A percentile compares a stretch with the other conserved stretches of the same genome.
Conservation (phyloP, 108 stramenopile species). For the Discostella stelligeroides region DNA sequence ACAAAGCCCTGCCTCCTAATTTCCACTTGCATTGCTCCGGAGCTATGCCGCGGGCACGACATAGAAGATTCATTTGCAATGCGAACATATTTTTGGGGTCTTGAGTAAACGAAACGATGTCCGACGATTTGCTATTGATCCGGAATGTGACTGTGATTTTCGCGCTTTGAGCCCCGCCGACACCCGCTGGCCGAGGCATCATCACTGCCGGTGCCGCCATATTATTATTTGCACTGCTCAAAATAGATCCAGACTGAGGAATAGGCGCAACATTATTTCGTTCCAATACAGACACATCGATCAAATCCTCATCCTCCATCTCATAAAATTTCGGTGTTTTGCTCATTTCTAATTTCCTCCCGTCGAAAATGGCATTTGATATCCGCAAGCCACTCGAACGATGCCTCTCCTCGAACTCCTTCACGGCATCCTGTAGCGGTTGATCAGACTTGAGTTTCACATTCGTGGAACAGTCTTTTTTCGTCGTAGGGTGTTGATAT, state of each 20-base stretch:
- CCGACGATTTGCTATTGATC: constrained; percentile 37
- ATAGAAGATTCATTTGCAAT: constrained; percentile 22
- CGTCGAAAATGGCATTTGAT: constrained; percentile 52
- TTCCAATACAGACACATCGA: constrained; percentile 50
- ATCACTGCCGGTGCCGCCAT: not conserved
- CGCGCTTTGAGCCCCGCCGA: constrained; percentile 2
- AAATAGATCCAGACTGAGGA: not conserved
- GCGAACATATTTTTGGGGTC: constrained; percentile 17
- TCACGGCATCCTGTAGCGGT: constrained; percentile 25
- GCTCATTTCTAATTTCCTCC: constrained; percentile 46
- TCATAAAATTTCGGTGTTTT: constrained; percentile 65
- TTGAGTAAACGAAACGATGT: constrained; percentile 12
- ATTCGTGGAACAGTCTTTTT: constrained; percentile 21
- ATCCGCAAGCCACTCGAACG: constrained; percentile 6
- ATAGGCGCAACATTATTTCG: not conserved
- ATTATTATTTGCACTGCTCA: not conserved
- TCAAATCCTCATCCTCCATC: constrained; percentile 73
- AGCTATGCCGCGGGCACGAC: constrained; percentile 17
- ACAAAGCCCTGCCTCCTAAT: constrained; percentile 55
- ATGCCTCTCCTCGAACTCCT: constrained; percentile 1
- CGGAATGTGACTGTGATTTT: constrained; percentile 28
- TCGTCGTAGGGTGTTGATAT: constrained; percentile 23
- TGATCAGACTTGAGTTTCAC: constrained; percentile 42
- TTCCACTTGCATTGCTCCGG: constrained; percentile 27
- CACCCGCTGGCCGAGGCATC: not conserved